Evolutionary conservation across 2,329 filamentous ascomycete species (phyloP).

Genomic region (Coniochaeta prunicola): DNA sequence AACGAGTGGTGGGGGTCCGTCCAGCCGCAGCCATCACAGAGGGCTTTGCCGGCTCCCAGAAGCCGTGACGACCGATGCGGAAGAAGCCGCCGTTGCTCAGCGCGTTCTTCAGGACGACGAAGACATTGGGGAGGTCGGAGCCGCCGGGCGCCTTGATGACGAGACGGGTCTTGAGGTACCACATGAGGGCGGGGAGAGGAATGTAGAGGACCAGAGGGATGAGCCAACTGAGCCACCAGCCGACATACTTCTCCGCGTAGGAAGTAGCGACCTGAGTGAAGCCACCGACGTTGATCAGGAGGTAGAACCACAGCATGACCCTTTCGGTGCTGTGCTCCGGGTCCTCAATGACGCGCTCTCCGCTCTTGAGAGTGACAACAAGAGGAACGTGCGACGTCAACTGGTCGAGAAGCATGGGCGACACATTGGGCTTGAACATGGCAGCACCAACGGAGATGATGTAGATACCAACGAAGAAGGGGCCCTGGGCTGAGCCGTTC

Average conservation of each 20-base stretch:
- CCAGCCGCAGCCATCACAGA: constrained; percentile 38
- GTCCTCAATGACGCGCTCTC: constrained; percentile 62
- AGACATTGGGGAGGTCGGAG: constrained; percentile 35
- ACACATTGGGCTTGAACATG: constrained; percentile 65
- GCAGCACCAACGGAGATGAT: constrained; percentile 52
- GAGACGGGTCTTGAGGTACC: constrained; percentile 33
- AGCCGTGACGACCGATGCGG: constrained; percentile 34
- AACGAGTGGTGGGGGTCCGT: constrained; percentile 30
- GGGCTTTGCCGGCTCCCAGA: constrained; percentile 55
- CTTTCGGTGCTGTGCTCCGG: constrained; percentile 57
- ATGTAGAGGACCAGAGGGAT: constrained; percentile 29
- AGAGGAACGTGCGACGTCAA: constrained; percentile 47
- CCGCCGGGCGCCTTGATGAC: constrained; percentile 36
- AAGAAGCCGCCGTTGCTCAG: constrained; percentile 30
- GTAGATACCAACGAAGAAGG: constrained; percentile 54
- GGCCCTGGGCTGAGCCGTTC: constrained; percentile 39
- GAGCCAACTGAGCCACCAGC: constrained; percentile 40
- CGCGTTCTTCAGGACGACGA: constrained; percentile 31
- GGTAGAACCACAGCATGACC: constrained; percentile 59
- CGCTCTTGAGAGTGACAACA: constrained; percentile 42
- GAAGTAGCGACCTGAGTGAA: constrained; percentile 44
- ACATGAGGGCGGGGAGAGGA: constrained; percentile 31
- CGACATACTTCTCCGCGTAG: constrained; percentile 43
- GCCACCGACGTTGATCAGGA: constrained; percentile 47
- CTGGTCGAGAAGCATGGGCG: constrained; percentile 61